Evolutionary conservation across 2,329 filamentous ascomycete genomes (phyloP), one percentile per base, ranked within the genome.

Genomic region (Fusarium palustre): DNA sequence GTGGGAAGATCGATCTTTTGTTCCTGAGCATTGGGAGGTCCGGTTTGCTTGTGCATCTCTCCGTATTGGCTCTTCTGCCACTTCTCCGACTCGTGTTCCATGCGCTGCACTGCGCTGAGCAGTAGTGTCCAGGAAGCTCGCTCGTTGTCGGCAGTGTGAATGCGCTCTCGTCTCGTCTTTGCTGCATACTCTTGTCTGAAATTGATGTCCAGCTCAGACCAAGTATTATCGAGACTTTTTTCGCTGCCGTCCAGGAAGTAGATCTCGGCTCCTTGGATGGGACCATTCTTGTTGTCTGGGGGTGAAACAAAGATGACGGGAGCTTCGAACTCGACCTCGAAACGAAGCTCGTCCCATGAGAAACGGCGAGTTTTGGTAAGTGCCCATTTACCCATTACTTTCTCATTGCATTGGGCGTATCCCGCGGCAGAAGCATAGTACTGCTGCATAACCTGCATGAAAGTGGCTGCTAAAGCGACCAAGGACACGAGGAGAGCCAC

Each of bases 91-190:
- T 81, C 77, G 1, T 69, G 56, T 70, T 88, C 86, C 80, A 87
- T 85, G 18, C 74, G 73, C 56, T 88, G 85, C 0, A 87, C 71
- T 13, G 82, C 80, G 5, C 80, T 81, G n/a, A 88, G 78, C 13
- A 88, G 75, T 9, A 80, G 79, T 6, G 85, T 79, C 86, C 86
- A 88, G 1, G 85, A 86, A 5, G 84, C 84, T n/a, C 81, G 76
- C 71, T 88, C 86, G 56, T 87, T 86, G 68, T 88, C 84, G 8
- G 85, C 84, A 3, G 86, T 88, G 64, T 86, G 85, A 1, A 88
- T 79, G 52, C 77, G 72, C 63, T 80, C 69, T 68, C 78, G 78
- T 10, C 53, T 56, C 16, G 74, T 62, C 60, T 61, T 69, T 28
- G 73, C 62, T 16, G 62, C 64, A 52, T 75, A 76, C 15, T 75